These are phyloP conservation scores for Xerocomus nothofagi DNA, from an alignment of 1,284 basidiomycete species.

Conservation along the genomic window DNA sequence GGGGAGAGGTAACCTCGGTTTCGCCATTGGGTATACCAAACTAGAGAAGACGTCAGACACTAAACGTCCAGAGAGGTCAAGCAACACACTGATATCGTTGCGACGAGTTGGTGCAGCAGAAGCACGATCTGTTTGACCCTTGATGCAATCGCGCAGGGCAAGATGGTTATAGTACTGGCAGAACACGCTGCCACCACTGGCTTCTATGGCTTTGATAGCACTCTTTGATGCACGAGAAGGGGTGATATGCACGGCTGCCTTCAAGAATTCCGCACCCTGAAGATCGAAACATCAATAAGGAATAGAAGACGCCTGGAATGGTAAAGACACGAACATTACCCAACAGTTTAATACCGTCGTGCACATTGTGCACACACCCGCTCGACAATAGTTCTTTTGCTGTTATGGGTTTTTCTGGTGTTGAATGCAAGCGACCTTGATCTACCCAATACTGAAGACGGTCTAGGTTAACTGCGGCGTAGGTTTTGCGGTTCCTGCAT, in stretches of 20 bases:
- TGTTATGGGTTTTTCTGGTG: constrained; percentile 84
- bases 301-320: not conserved
- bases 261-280: constrained; percentile 69
- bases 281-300: constrained; percentile 3
- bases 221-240: constrained; percentile 85
- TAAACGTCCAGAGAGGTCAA: not conserved
- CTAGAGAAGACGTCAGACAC: constrained; percentile 37
- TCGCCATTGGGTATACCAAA: constrained; percentile 73
- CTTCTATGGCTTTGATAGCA: constrained; percentile 85
- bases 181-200: constrained; percentile 78
- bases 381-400: constrained; percentile 82
- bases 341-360: constrained; percentile 90
- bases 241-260: constrained; percentile 76
- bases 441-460: constrained; percentile 91
- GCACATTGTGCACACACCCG: constrained; percentile 85
- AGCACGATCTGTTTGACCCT: constrained; percentile 66
- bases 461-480: constrained; percentile 85
- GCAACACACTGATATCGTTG: constrained; percentile 74
- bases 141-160: constrained; percentile 79
- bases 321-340: constrained; percentile 61
- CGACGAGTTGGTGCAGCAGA: constrained; percentile 82
- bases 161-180: constrained; percentile 93
- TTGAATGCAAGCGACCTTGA: constrained; percentile 76
- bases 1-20: constrained; percentile 75
- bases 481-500: constrained; percentile 67